Evolutionary conservation across 2,329 filamentous ascomycete species (phyloP), one percentile per base, ranked within the genome.

Genomic region (Botrytis deweyae): DNA sequence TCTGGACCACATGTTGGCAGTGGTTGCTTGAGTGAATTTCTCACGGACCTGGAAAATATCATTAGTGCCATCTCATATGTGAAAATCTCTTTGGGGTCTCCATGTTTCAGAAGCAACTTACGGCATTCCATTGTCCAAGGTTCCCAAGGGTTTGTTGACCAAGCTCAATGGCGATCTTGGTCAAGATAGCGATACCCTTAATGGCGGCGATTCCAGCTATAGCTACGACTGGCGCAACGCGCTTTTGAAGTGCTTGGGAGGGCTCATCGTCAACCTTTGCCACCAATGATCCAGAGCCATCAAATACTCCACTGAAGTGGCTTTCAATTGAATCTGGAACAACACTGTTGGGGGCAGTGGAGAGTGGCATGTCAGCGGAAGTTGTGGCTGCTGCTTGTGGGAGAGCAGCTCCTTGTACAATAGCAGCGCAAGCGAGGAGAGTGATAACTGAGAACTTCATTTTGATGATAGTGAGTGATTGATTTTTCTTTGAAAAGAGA

Each of bases 121-220:
- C 46, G 0, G 4, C 1, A n/a, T 67, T 55, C 46, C 65, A 67
- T 3, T 52, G 14, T 22, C 10, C 29, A 20, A 66, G 44, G 14
- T 52, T n/a, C 0, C 0, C 0, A 16, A 66, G 18, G 7, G 33
- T 49, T 1, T 66, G 1, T 4, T 9, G 1, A 38, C 12, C 33
- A 18, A 38, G 1, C 44, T 66, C 44, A 38, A 67, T 2, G 5
- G 44, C 64, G 3, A 67, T 38, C 20, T 66, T 52, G 64, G 12
- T 38, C 20, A 52, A 18, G 14, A 66, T 46, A 2, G 25, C 64
- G 18, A 33, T 1, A 25, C 64, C 64, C 3, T 36, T 18, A 1
- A 66, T 1, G 8, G 44, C 22, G 14, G 33, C 44, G 8, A 38
- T 38, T 49, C 29, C 44, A n/a, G 14, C 4, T 0, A 66, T 14